Evolutionary conservation across 2,329 filamentous ascomycete species (phyloP).

Genomic region (Cladosporium sp.): DNA sequence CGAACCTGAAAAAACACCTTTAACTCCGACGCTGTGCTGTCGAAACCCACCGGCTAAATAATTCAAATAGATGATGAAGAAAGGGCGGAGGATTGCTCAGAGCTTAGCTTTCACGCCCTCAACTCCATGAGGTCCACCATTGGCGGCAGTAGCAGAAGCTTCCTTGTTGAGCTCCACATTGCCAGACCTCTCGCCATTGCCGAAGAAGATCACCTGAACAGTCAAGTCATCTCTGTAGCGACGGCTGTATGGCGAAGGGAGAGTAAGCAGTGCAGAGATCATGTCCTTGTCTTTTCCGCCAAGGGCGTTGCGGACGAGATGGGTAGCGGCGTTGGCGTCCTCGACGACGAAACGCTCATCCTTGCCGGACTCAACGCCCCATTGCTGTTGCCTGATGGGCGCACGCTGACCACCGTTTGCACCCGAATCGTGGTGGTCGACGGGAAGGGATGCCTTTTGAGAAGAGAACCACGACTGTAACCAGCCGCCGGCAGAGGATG

Average conservation of each 20-base stretch:
- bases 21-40: conserved; percentile 10
- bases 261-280: conserved; percentile 83
- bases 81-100: not conserved
- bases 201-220: conserved; percentile 98
- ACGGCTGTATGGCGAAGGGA: conserved; percentile 86
- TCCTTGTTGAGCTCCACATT: conserved; percentile 81
- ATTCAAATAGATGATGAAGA: not conserved
- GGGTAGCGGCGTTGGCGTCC: conserved; percentile 94
- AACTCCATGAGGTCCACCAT: conserved; percentile 17
- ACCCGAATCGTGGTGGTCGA: conserved; percentile 59
- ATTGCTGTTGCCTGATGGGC: conserved; percentile 85
- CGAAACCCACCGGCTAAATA: not conserved
- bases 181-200: conserved; percentile 70
- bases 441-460: conserved; percentile 57
- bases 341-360: conserved; percentile 85
- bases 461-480: conserved; percentile 65
- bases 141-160: conserved; percentile 60
- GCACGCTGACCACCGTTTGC: conserved; percentile 67
- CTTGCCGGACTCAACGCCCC: conserved; percentile 71
- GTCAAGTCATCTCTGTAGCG: conserved; percentile 94
- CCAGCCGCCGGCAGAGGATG: conserved; percentile 51
- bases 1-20: not conserved
- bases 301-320: conserved; percentile 89
- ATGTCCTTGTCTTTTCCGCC: conserved; percentile 92
- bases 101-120: conserved; percentile 18